These are phyloP conservation scores for Auricularia cornea DNA, from an alignment of 768 basidiomycete species.

Conservation along the genomic window DNA sequence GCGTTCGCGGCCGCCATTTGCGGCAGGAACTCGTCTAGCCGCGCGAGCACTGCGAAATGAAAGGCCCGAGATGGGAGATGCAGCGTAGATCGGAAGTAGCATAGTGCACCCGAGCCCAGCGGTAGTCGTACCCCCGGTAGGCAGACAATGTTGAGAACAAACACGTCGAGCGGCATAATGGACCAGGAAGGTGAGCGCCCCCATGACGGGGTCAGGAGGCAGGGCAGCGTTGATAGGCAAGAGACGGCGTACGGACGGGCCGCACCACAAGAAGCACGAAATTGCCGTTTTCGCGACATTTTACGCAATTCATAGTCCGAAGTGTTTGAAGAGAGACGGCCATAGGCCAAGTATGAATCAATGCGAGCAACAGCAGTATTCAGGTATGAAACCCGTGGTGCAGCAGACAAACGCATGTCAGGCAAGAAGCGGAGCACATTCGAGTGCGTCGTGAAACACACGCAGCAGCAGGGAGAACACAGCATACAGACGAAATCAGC, in stretches of 20 bases:
- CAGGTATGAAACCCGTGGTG: no score
- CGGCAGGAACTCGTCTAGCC: slow-evolving; percentile 10
- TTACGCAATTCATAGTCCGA: no score
- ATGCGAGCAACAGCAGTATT: no score
- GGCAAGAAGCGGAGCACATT: no score
- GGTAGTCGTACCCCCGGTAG: not conserved
- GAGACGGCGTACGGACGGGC: not conserved
- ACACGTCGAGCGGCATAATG: no score
- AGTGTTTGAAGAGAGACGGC: no score
- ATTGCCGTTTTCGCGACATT: not conserved
- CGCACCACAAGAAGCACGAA: not conserved
- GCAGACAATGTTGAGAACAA: not conserved
- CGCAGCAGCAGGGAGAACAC: no score
- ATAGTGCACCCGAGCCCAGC: not conserved
- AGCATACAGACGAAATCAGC: no score
- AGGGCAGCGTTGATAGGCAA: not conserved
- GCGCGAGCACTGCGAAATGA: slow-evolving; percentile 6
- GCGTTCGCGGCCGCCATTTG: slow-evolving; percentile 9
- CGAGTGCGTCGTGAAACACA: no score
- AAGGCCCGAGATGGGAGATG: not conserved
- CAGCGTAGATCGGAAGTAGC: not conserved
- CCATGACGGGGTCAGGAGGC: not conserved
- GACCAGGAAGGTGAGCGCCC: no score
- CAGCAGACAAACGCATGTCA: no score
- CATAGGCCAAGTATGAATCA: no score